Base-by-base conservation (phyloP, 768 basidiomycete genomes). In the Mrakia blollopis region DNA sequence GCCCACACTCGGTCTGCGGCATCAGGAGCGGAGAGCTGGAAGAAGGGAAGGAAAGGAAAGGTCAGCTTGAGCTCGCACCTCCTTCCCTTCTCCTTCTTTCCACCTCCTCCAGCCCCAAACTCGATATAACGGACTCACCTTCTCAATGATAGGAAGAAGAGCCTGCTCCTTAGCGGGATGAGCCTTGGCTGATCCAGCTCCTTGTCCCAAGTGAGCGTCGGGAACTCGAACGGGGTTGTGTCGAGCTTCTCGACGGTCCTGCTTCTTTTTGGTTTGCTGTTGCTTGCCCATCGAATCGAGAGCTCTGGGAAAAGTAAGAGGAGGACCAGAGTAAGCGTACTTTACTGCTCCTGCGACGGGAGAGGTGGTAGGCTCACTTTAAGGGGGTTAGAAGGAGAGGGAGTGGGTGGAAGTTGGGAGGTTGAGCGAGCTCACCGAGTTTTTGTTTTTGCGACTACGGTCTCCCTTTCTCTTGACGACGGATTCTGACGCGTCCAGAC, bases 211-310 rank as follows among this genome's bases (percentile, higher is more conserved):
- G 86, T 97, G 94, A 3, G 91, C 90, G 84, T 97, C 94, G 30
- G 95, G 94, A 0, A 98, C 94, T 50, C 94, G 88, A 86, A 97
- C 87, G 11, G 94, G 94, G 81, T 98, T 97, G 84, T 97, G 94
- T 76, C 94, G 87, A 62, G 60, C 71, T 13, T 68, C 75, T 60
- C 54, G 54, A 54, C 92, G 89, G n/a, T 73, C 77, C 76, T 88
- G 87, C 82, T 93, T 93, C 85, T 95, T 96, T 77, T 84, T 83
- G 80, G 83, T 83, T 73, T 79, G 78, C 82, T 95, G 93, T 57
- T 92, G 89, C 84, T 96, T 97, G 80, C 93, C 94, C 94, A 98
- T 98, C 25, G 54, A 32, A 50, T n/a, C 32, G 47, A 50, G 30
- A 47, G 50, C 25, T n/a, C 47, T 57, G 54, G 4, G 11, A 5